Conservation (phyloP, 805 yeast genomes). For the Zygotorulaspora sp. region DNA sequence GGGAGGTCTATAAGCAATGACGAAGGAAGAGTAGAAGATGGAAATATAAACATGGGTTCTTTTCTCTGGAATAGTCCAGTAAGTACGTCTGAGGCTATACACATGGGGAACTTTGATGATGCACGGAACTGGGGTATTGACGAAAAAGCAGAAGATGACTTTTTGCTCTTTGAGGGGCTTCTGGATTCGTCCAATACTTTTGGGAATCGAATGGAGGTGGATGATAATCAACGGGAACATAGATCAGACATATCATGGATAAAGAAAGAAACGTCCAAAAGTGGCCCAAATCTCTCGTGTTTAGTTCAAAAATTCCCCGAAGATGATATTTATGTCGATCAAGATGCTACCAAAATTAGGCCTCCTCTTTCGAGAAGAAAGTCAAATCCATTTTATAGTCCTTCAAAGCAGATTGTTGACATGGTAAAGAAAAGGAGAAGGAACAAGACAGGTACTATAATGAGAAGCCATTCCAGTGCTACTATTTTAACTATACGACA, state of each 20-base stretch:
- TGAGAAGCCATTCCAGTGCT: conserved; percentile 9
- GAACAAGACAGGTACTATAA: conserved; percentile 4
- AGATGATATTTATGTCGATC: not conserved
- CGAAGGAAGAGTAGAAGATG: not conserved
- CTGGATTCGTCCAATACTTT: not conserved
- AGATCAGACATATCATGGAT: not conserved
- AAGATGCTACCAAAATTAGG: conserved; percentile 4
- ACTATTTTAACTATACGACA: conserved; percentile 8
- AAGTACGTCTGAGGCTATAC: not conserved
- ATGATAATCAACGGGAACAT: not conserved
- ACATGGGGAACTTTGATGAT: not conserved
- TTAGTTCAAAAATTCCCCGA: too few species aligned
- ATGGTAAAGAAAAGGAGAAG: conserved; percentile 14
- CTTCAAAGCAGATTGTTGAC: conserved; percentile 19
- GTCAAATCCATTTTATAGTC: conserved; percentile 21
- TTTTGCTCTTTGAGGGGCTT: not conserved
- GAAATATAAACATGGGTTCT: not conserved
- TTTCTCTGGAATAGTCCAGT: too few species aligned
- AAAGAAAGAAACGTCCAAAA: not conserved
- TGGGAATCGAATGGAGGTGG: too few species aligned
- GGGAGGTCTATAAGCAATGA: not conserved
- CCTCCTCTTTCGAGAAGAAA: conserved; percentile 13
- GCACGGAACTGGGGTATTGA: not conserved
- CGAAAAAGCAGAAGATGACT: not conserved
- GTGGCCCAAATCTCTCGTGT: too few species aligned